Conservation (phyloP, 176 grass and related monocot species). For the Oryza meridionalis region DNA sequence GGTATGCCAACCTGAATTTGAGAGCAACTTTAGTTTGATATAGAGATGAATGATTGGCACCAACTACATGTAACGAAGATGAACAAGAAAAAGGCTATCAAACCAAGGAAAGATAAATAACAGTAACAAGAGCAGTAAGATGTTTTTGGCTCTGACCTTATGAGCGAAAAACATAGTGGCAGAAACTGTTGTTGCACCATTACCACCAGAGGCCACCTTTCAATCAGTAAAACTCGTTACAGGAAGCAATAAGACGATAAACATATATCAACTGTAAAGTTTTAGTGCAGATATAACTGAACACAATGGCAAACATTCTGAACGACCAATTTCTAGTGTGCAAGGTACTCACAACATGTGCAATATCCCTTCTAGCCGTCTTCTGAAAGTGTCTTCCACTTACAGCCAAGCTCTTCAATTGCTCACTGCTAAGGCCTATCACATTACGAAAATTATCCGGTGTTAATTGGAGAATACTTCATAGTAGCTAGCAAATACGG, state of each 20-base stretch:
- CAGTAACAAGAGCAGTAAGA: not conserved
- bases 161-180: conserved; percentile 93
- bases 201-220: conserved; percentile 73
- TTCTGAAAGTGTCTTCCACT: conserved; percentile 81
- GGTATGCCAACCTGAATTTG: conserved; percentile 82
- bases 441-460: not conserved
- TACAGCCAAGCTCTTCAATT: conserved; percentile 77
- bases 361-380: conserved; percentile 87
- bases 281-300: not conserved
- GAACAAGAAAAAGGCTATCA: not conserved
- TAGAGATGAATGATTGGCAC: not conserved
- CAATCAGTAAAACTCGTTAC: conserved; percentile 32
- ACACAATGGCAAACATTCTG: not conserved
- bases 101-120: not conserved
- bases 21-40: not conserved
- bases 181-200: conserved; percentile 92
- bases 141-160: conserved; percentile 49
- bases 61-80: conserved; percentile 1
- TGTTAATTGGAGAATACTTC: not conserved
- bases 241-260: conserved; percentile 22
- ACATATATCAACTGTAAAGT: conserved; percentile 1
- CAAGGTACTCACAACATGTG: conserved; percentile 71
- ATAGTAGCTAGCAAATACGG: not conserved
- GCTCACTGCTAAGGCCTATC: conserved; percentile 65
- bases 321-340: not conserved